These are phyloP conservation scores for Citrus cavaleriei DNA, from an alignment of 345 rosid species.

Conservation along the genomic window DNA sequence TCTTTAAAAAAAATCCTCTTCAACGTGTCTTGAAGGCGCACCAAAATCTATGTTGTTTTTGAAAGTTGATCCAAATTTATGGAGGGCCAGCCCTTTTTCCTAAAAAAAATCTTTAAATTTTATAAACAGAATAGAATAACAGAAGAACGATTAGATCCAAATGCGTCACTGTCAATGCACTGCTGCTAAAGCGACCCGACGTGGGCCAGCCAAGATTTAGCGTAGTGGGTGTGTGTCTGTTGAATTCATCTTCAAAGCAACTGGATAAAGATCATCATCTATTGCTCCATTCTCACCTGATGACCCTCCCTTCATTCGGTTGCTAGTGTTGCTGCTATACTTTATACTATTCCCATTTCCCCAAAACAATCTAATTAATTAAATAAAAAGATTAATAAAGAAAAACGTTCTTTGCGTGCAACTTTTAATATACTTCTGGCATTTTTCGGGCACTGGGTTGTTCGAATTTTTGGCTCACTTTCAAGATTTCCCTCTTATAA, in stretches of 20 bases:
- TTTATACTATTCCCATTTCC: neutral
- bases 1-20: too few relatives aligned
- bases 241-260: neutral
- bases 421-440: neutral
- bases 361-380: neutral
- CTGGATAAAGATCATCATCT: slow-evolving; percentile 26
- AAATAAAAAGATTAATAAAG: neutral
- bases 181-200: neutral
- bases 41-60: too few relatives aligned
- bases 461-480: slow-evolving; percentile 1
- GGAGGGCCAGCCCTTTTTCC: too few relatives aligned
- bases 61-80: too few relatives aligned
- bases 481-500: slow-evolving; percentile 16
- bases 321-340: neutral
- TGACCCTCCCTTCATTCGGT: slow-evolving; percentile 29
- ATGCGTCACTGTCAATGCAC: neutral
- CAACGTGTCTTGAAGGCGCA: too few relatives aligned
- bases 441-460: slow-evolving; percentile 25
- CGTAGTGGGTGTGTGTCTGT: neutral
- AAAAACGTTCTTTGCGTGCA: neutral
- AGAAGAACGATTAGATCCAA: neutral
- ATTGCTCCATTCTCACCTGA: slow-evolving; percentile 20
- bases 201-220: slow-evolving; percentile 4
- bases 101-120: too few relatives aligned
- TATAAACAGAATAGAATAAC: neutral